Evolutionary conservation across 2,329 filamentous ascomycete genomes (phyloP), one percentile per base, ranked within the genome.

Genomic region (Ilyonectria sp.): DNA sequence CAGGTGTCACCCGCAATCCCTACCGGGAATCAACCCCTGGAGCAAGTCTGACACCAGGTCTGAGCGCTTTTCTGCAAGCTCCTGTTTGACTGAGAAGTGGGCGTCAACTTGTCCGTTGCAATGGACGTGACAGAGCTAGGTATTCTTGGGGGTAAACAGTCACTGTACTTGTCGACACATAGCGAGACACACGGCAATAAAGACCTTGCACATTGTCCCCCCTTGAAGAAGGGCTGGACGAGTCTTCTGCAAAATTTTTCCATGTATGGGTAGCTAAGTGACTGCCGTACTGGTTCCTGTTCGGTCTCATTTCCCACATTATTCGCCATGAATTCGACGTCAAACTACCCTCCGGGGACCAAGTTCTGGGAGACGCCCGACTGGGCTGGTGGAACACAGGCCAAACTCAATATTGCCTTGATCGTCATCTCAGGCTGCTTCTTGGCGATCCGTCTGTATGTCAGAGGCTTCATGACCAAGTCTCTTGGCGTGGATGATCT

Each of bases 301-400:
- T 47, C 26, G 4, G 44, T 47, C 44, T 47, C 21, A 4, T 6
- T 47, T 26, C 44, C 19, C 44, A 23, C 44, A 26, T 21, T 23
- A 23, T 40, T 44, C 35, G n/a, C 47, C 33, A 60, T 60, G 58
- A 53, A 43, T 44, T 60, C 56, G 21, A 59, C 44, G 31, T 59
- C 58, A 2, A 44, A 33, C 9, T 60, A 60, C 23, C 58, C 58
- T 60, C 47, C 58, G 23, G 58, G 58, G 23, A 60, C 58, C 21
- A 44, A 60, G 10, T 60, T 60, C 58, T 60, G 58, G 58, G 58
- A 60, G 46, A 60, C 58, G 47, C 35, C 58, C n/a, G 58, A 60
- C 58, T 60, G 58, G 58, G 58, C 58, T 4, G 58, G 58, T 31
- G 58, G 58, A 23, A 53, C 58, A 44, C 58, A 60, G 47, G 58